Conservation (phyloP, 495 filamentous ascomycete species). For the Trichoderma gamsii region DNA sequence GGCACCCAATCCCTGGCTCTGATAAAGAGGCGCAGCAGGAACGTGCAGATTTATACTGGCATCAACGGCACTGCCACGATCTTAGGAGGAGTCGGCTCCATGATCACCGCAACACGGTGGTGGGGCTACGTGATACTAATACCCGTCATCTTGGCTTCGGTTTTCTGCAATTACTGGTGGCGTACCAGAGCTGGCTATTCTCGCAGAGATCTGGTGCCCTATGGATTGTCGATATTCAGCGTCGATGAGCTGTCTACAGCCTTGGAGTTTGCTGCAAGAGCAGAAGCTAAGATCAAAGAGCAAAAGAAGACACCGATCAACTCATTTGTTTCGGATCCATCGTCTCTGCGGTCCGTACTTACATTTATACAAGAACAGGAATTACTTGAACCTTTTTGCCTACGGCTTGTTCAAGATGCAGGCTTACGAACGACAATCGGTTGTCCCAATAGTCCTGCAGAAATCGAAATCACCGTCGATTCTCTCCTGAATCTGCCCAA, state of each 20-base stretch:
- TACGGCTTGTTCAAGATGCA: neutral
- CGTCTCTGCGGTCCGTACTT: neutral
- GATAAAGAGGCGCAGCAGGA: conserved; percentile 2
- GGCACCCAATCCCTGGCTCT: neutral
- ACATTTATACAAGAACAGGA: neutral
- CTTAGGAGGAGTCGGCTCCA: neutral
- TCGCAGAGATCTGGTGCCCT: neutral
- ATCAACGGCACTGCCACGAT: conserved; percentile 8
- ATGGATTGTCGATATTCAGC: neutral
- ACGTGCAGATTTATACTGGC: neutral
- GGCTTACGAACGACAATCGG: neutral
- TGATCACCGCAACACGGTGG: conserved; percentile 1
- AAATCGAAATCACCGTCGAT: neutral
- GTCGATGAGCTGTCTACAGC: neutral
- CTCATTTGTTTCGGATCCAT: neutral
- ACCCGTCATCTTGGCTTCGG: neutral
- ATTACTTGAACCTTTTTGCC: neutral
- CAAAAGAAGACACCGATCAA: neutral
- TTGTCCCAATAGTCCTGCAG: neutral
- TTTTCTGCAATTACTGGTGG: neutral
- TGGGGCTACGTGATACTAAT: conserved; percentile 1
- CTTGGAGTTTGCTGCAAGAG: conserved; percentile 3
- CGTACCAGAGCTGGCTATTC: neutral
- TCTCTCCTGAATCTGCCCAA: neutral
- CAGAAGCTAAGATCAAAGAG: neutral